These are phyloP conservation scores for Suillus discolor DNA, from an alignment of 768 basidiomycete genomes.

Conservation along the genomic window DNA sequence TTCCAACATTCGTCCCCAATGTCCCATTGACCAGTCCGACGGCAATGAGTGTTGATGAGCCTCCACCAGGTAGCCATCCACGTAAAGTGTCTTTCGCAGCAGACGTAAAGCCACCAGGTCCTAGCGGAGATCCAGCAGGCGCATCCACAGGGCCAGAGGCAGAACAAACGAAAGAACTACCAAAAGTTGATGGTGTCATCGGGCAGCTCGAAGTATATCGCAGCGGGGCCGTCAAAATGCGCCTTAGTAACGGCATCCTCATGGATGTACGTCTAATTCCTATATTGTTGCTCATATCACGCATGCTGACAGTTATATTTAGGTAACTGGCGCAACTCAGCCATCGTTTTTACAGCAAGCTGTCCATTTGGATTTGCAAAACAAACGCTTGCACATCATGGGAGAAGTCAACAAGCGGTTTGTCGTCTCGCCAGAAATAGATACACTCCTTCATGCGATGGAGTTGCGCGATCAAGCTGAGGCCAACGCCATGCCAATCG, in stretches of 20 bases:
- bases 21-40: constrained; percentile 31
- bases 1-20: constrained; percentile 67
- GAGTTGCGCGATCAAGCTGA: constrained; percentile 48
- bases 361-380: constrained; percentile 63
- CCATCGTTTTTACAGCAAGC: constrained; percentile 90
- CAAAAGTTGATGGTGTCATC: constrained; percentile 71
- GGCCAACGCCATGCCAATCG: constrained; percentile 30
- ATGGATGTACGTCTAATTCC: constrained; percentile 61
- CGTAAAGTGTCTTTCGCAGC: constrained; percentile 61
- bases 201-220: constrained; percentile 85
- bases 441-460: constrained; percentile 69
- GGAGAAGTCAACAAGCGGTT: constrained; percentile 90
- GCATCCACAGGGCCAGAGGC: constrained; percentile 19
- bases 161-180: constrained; percentile 33
- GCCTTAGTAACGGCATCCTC: constrained; percentile 76
- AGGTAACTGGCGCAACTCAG: constrained; percentile 83
- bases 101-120: constrained; percentile 54
- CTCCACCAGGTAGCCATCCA: constrained; percentile 41
- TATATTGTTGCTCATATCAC: not conserved
- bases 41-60: constrained; percentile 37
- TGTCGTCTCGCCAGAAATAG: constrained; percentile 82
- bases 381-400: constrained; percentile 66
- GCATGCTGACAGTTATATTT: constrained; percentile 9
- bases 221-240: constrained; percentile 87
- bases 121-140: constrained; percentile 26